These are phyloP conservation scores for Priceomyces carsonii DNA, from an alignment of 805 yeast species.

Conservation along the genomic window DNA sequence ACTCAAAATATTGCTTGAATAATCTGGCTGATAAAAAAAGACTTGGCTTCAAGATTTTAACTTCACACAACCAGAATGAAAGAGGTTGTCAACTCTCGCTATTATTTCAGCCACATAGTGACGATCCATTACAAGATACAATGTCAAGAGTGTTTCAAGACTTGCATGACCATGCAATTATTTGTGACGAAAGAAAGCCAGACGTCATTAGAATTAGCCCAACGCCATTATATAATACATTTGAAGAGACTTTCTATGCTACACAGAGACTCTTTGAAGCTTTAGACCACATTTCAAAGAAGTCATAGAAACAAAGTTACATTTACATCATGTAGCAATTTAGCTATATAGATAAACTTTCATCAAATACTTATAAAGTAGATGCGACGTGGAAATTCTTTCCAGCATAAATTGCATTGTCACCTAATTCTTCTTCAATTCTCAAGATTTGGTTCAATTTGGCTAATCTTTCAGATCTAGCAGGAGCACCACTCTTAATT, in stretches of 20 bases:
- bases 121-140: conserved; percentile 36
- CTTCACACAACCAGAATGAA: conserved; percentile 57
- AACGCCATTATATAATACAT: conserved; percentile 77
- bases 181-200: conserved; percentile 89
- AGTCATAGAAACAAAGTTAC: not conserved
- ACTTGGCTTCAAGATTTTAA: conserved; percentile 64
- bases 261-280: conserved; percentile 46
- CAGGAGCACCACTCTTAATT: conserved; percentile 99
- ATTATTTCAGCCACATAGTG: conserved; percentile 50
- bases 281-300: conserved; percentile 17
- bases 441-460: conserved; percentile 97
- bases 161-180: conserved; percentile 59
- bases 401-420: conserved; percentile 96
- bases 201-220: conserved; percentile 92
- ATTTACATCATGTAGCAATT: too few species aligned
- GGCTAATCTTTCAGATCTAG: conserved; percentile 99
- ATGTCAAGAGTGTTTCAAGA: conserved; percentile 62
- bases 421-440: conserved; percentile 98
- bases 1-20: conserved; percentile 48
- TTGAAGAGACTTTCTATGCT: conserved; percentile 57
- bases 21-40: conserved; percentile 13
- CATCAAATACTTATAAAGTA: conserved; percentile 38
- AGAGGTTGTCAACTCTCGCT: conserved; percentile 85
- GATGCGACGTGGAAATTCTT: conserved; percentile 70
- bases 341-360: too few species aligned